phyloP scores from a whole-genome alignment of 1,284 basidiomycete genomes.

The Moniliella sp. region DNA sequence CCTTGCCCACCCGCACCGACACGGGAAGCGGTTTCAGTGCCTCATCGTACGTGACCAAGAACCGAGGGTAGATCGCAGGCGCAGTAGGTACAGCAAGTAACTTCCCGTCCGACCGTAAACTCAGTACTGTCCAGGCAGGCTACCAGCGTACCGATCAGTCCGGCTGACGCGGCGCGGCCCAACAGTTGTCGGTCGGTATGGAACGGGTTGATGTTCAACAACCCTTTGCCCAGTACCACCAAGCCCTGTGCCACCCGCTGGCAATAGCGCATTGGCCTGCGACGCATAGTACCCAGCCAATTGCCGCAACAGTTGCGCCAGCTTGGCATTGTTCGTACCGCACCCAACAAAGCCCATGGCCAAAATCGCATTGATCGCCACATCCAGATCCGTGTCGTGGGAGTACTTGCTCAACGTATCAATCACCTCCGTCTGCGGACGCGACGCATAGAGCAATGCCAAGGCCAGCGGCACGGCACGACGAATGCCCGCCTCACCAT shows the following conservation, averaged over 20 bases:
- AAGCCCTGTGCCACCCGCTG: conserved; percentile 87
- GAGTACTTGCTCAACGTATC: conserved; percentile 98
- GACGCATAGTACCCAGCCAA: conserved; percentile 92
- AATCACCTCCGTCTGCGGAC: conserved; percentile 80
- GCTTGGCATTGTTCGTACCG: conserved; percentile 87
- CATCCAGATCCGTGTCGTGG: conserved; percentile 87
- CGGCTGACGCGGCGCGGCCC: conserved; percentile 72
- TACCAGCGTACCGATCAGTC: conserved; percentile 62
- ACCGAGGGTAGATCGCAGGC: conserved; percentile 89
- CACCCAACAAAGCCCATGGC: conserved; percentile 97
- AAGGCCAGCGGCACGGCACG: conserved; percentile 86
- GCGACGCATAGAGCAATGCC: conserved; percentile 78
- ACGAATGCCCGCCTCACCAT: conserved; percentile 79
- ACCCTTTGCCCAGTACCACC: conserved; percentile 97
- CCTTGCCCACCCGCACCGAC: conserved; percentile 83
- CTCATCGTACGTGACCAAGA: conserved; percentile 84
- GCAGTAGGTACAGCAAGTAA: conserved; percentile 97
- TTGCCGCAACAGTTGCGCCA: conserved; percentile 90
- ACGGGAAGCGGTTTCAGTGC: conserved; percentile 51
- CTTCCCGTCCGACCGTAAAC: conserved; percentile 51
- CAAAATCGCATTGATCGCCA: conserved; percentile 88
- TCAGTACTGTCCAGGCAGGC: conserved; percentile 81
- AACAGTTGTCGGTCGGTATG: conserved; percentile 77
- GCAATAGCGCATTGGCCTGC: conserved; percentile 87
- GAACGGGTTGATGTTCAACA: conserved; percentile 91